Base-by-base conservation (phyloP, 768 basidiomycete genomes). In the Strobilomyces confusus region DNA sequence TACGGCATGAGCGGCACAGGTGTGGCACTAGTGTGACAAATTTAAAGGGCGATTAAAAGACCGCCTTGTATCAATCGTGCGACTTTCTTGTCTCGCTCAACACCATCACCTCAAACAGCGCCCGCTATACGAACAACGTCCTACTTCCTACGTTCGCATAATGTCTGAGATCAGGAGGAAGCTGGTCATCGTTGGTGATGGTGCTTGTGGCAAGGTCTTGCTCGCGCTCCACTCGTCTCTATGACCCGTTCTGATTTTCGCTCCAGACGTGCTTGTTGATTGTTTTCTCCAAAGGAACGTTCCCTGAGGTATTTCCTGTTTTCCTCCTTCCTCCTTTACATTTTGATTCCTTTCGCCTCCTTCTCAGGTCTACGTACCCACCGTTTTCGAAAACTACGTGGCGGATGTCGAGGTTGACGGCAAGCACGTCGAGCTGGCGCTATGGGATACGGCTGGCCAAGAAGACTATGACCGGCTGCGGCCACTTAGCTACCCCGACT, bases 361-460 rank as follows among this genome's bases (percentile, higher is more conserved):
- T 37, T 52, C 30, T 8, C 61, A 98, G 95, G 97, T 98, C 63
- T 98, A 98, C 69, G 94, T 98, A 58, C 97, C 97, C 46, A 99
- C 97, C 54, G 97, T 99, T 48, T 99, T 98, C 63, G 97, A 99
- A 81, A 98, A 98, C 84, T 97, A 98, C 72, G 95, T 97, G 51
- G 95, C 95, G 62, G 95, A 98, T 72, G 94, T 98, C 46, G 93
- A 98, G 72, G 95, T 98, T 57, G 95, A 98, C 67, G 92, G 92
- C 62, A 98, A 95, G 77, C 92, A 95, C 69, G 95, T 98, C 63
- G 97, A 99, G 75, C 80, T 99, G 65, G 95, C 97, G 26, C 77
- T 99, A 64, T 98, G 97, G 97, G 97, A 98, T 95, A 98, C 97
- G 48, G 95, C 97, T 32, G 97, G 97, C 49, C 95, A 98, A 73